Base-by-base conservation (phyloP, 1,284 basidiomycete species). In the Porodaedalea pini region DNA sequence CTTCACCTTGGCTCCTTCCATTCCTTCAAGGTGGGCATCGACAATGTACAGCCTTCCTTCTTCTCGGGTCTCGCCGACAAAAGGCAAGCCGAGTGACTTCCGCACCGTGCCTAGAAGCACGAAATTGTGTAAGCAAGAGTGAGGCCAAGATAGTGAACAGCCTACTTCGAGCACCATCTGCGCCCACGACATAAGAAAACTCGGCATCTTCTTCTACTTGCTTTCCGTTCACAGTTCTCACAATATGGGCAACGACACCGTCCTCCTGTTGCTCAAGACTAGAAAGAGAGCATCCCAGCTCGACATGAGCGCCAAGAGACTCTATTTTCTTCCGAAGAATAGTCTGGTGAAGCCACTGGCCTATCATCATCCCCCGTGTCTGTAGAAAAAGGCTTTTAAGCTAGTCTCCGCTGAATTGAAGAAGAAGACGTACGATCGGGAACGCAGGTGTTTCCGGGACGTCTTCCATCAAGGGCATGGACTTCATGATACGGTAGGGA, bases 21-120 rank as follows among this genome's bases (percentile, higher is more conserved):
- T 17, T 29, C 55, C 34, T 17, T 58, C 29, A 2, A 58, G 27
- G 17, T 25, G 19, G 21, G 45, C 45, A 25, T 58, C 57, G 2
- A 45, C 50, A 11, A 58, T 25, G 36, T 53, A 53, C 62, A 32
- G 73, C 39, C 39, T 51, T 5, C n/a, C n/a, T n/a, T 15, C 63
- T 4, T 67, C 65, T 37, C 65, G 66, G 0, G 73, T 73, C 57
- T 81, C 75, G 0, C 80, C 80, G 1, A 76, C 56, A 58, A 81
- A 80, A 0, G 68, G 59, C 25, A 80, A 60, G 0, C 73, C 74
- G 8, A 79, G 69, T 21, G 69, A 67, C 57, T 80, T 79, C 27
- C 71, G 59, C 21, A 64, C 60, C 17, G 64, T 56, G 23, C 71
- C 70, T 70, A 34, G 19, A 47, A 32, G n/a, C n/a, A 21, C 36